Percentiles rank a stretch among this genome's conserved stretches.
Evolutionary conservation across 805 yeast genomes (phyloP).

Genomic region (Teunomyces kruisii): DNA sequence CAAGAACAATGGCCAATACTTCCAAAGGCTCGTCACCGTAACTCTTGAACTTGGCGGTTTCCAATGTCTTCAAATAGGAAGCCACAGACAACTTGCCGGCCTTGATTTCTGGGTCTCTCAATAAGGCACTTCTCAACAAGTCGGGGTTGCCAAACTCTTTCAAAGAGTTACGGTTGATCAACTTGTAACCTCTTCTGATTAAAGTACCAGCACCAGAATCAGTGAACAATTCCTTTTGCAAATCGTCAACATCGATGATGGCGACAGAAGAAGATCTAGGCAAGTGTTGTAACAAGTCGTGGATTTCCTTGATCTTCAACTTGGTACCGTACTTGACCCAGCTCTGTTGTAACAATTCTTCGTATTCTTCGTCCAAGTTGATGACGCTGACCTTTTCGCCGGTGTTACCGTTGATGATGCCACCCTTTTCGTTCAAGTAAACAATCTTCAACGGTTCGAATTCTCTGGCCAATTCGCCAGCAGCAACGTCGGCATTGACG

Average conservation of each 20-base stretch:
- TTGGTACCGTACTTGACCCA: slow-evolving; percentile 99
- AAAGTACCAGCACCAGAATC: slow-evolving; percentile 99
- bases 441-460: slow-evolving; percentile 97
- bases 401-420: slow-evolving; percentile 87
- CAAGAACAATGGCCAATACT: slow-evolving; percentile 80
- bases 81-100: slow-evolving; percentile 76
- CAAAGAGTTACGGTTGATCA: slow-evolving; percentile 67
- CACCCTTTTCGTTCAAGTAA: slow-evolving; percentile 96
- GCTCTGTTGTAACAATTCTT: slow-evolving; percentile 81
- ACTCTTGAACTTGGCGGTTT: slow-evolving; percentile 60
- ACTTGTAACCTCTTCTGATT: slow-evolving; percentile 94
- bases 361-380: slow-evolving; percentile 95
- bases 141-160: slow-evolving; percentile 74
- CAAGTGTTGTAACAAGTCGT: slow-evolving; percentile 86
- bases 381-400: slow-evolving; percentile 87
- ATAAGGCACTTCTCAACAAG: slow-evolving; percentile 70
- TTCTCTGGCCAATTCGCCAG: slow-evolving; percentile 95
- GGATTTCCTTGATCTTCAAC: slow-evolving; percentile 93
- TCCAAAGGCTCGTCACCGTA: slow-evolving; percentile 96
- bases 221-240: slow-evolving; percentile 95
- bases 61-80: slow-evolving; percentile 73
- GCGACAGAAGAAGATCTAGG: slow-evolving; percentile 99
- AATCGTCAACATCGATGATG: slow-evolving; percentile 89
- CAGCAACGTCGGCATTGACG: slow-evolving; percentile 98
- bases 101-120: slow-evolving; percentile 72